phyloP scores from a whole-genome alignment of 2,329 filamentous ascomycete species.

The Fusarium denticulatum region DNA sequence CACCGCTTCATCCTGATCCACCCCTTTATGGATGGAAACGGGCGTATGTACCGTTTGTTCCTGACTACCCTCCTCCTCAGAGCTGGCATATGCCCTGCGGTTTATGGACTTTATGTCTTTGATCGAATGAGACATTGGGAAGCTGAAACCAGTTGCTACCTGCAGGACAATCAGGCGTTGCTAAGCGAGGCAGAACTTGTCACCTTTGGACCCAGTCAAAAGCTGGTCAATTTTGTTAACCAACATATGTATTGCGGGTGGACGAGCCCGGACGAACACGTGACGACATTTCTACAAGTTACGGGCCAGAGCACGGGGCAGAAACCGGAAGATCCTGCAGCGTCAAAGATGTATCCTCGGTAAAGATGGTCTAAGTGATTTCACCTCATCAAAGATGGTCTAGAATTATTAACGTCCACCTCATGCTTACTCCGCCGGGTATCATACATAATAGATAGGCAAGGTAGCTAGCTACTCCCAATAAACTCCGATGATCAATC shows the following conservation, averaged over 20 bases:
- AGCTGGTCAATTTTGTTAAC: not conserved
- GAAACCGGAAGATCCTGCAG: no score
- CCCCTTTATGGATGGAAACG: slow-evolving; percentile 51
- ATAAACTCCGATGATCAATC: not conserved
- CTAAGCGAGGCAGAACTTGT: not conserved
- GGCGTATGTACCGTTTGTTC: slow-evolving; percentile 46
- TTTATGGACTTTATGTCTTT: not conserved
- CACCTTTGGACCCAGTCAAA: not conserved
- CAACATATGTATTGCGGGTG: not conserved
- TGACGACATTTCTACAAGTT: not conserved
- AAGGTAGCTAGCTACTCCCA: slow-evolving; percentile 10
- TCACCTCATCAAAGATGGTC: not conserved
- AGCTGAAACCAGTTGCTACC: no score
- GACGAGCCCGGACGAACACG: not conserved
- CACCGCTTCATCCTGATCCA: slow-evolving; percentile 48
- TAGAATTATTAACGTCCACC: not conserved
- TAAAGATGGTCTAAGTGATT: not conserved
- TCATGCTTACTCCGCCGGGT: slow-evolving; percentile 31
- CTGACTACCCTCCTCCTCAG: slow-evolving; percentile 48
- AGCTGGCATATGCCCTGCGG: slow-evolving; percentile 7
- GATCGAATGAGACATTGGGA: not conserved
- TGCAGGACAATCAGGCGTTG: no score
- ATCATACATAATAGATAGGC: slow-evolving; percentile 35
- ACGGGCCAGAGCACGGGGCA: not conserved
- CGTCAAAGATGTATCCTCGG: no score